These are phyloP conservation scores for Didymella pinodella DNA, from an alignment of 2,329 filamentous ascomycete species.

Conservation along the genomic window DNA sequence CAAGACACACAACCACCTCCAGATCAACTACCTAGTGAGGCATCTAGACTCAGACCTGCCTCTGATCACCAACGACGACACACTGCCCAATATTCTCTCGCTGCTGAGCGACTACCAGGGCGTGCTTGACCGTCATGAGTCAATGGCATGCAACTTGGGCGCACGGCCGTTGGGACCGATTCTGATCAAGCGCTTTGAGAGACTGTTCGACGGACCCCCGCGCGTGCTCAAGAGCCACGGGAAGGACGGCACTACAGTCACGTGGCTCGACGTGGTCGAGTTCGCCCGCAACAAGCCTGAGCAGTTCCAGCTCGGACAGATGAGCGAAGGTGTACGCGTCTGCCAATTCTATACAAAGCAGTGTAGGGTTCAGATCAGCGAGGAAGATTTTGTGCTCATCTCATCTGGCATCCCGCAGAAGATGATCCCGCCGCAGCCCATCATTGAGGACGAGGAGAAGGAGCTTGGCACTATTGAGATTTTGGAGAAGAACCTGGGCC, in stretches of 20 bases:
- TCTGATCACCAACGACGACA: constrained; percentile 70
- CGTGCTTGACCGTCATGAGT: constrained; percentile 84
- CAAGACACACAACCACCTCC: constrained; percentile 67
- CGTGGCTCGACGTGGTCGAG: constrained; percentile 85
- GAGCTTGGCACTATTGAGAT: constrained; percentile 86
- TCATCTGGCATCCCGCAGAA: constrained; percentile 83
- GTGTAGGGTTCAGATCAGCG: constrained; percentile 81
- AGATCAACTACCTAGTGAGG: constrained; percentile 73
- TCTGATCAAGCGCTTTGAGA: constrained; percentile 84
- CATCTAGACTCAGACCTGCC: constrained; percentile 69
- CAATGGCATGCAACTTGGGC: constrained; percentile 83
- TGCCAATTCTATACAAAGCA: constrained; percentile 87
- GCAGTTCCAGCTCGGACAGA: constrained; percentile 76
- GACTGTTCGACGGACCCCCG: constrained; percentile 83
- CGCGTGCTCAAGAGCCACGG: constrained; percentile 69
- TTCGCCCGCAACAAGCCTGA: constrained; percentile 82
- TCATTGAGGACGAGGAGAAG: constrained; percentile 85
- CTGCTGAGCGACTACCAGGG: constrained; percentile 84
- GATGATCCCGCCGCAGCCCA: constrained; percentile 79
- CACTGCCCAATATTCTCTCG: constrained; percentile 74
- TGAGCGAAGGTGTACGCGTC: constrained; percentile 71
- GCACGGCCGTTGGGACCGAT: constrained; percentile 84
- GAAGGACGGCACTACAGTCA: constrained; percentile 69
- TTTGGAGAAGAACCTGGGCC: constrained; percentile 76
- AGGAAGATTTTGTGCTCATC: constrained; percentile 87